Evolutionary conservation across 2,329 filamentous ascomycete species (phyloP), one percentile per base, ranked within the genome.

Genomic region (Fusarium sp.): DNA sequence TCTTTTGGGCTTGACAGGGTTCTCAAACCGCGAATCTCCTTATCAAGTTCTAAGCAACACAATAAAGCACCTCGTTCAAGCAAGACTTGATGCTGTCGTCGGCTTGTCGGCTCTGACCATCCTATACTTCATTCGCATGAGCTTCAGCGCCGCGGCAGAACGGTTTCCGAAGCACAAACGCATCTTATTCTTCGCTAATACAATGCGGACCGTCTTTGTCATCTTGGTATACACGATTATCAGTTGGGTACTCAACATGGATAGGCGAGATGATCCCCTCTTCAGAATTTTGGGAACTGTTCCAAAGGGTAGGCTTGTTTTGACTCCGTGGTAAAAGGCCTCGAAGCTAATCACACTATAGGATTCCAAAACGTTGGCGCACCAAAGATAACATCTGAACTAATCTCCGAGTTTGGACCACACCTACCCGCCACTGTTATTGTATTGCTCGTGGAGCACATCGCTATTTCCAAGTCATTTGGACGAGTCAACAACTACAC

Each of bases 381-480:
- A 6, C 97, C 97, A 0, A 86, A 84, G 0, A 85, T 98, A 69
- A 91, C 93, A 74, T 83, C 82, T 0, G 82, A 87, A 0, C 89
- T 98, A 61, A 89, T 98, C 79, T 87, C 85, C 2, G 84, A 90
- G 1, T 95, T 97, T 79, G 87, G 89, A 1, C 86, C 87, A 50
- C 89, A 98, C 73, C 86, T 98, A 5, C 97, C 97, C 0, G 93
- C 94, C 9, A 92, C 93, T 1, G 92, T 98, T 62, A 97, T 98
- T 75, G 95, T 99, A n/a, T 88, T 98, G 67, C 88, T 98, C 39
- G 97, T 98, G 71, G 97, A 98, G 83, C 96, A 98, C 81, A 98
- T 98, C 78, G 95, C 96, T 57, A 98, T 98, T 73, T 95, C 95
- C 20, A 99, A 98, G 83, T 98, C 96, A 0, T 98, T 99, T 77